These are phyloP conservation scores for Anisodus acutangulus DNA, from an alignment of 257 asterid genomes.

Conservation along the genomic window DNA sequence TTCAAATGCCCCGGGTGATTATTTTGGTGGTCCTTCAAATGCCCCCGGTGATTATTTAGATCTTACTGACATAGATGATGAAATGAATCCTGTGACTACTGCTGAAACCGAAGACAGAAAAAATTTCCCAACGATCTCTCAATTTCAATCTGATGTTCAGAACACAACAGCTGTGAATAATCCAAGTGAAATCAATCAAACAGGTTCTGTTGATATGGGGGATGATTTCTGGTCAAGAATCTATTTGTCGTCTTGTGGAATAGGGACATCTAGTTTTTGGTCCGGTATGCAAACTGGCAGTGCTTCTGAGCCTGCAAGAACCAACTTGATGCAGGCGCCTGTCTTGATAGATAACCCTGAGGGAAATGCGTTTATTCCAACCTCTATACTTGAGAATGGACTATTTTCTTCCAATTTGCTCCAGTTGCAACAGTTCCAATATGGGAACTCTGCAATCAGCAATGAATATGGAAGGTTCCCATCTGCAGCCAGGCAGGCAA, in stretches of 20 bases:
- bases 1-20: constrained; percentile 35
- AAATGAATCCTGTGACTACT: constrained; percentile 34
- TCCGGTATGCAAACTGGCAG: constrained; percentile 39
- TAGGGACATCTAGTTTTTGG: constrained; percentile 39
- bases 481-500: constrained; percentile 46
- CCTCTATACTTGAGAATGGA: constrained; percentile 42
- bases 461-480: constrained; percentile 56
- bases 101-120: constrained; percentile 52
- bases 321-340: constrained; percentile 35
- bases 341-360: constrained; percentile 40
- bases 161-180: constrained; percentile 28
- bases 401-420: constrained; percentile 39
- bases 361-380: constrained; percentile 42
- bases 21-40: constrained; percentile 36
- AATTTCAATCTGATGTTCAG: constrained; percentile 36
- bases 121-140: constrained; percentile 32
- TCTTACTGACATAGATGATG: constrained; percentile 65
- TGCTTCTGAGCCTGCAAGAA: constrained; percentile 36
- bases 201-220: constrained; percentile 32
- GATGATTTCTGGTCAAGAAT: constrained; percentile 63
- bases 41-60: constrained; percentile 47
- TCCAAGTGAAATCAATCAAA: constrained; percentile 41
- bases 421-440: constrained; percentile 53
- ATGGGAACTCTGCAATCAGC: constrained; percentile 41
- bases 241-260: constrained; percentile 46